Evolutionary conservation across 768 basidiomycete species (phyloP).

Genomic region (Russula sp.): DNA sequence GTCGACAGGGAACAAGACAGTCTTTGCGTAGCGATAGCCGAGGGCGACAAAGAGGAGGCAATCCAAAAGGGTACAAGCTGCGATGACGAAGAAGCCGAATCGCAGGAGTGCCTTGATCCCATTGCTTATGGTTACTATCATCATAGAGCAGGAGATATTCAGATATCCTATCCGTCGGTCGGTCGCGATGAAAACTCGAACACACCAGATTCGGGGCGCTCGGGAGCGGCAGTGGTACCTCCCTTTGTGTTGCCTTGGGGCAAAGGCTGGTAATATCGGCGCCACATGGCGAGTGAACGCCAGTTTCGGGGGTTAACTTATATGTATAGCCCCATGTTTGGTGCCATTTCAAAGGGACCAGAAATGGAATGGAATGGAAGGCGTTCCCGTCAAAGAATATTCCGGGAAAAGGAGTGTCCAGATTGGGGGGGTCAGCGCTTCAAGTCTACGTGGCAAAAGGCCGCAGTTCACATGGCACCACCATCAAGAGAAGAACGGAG

Average conservation of each 20-base stretch:
- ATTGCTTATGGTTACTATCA: background rate
- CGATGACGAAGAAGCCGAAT: constrained; percentile 6
- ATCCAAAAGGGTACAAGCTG: background rate
- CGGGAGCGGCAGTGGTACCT: background rate
- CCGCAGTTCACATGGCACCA: background rate
- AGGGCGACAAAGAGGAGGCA: constrained; percentile 11
- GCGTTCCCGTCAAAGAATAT: background rate
- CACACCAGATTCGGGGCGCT: constrained; percentile 9
- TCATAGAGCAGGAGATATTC: background rate
- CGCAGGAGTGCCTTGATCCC: background rate
- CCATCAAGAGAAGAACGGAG: background rate
- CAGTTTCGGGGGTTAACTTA: background rate
- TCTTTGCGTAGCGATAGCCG: constrained; percentile 7
- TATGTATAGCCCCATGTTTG: too few species aligned
- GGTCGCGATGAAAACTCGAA: too few species aligned
- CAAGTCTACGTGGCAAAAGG: background rate
- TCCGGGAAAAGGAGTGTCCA: background rate
- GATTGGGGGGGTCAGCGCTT: background rate
- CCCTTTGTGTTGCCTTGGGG: background rate
- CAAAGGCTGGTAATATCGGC: constrained; percentile 1
- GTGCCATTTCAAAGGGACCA: too few species aligned
- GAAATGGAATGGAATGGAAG: background rate
- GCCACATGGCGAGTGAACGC: background rate
- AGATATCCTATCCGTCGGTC: background rate
- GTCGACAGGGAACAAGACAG: background rate